A percentile compares a stretch with the other conserved stretches of the same genome.
Conservation (phyloP, 345 rosid species). For the Gossypium rotundifolium region DNA sequence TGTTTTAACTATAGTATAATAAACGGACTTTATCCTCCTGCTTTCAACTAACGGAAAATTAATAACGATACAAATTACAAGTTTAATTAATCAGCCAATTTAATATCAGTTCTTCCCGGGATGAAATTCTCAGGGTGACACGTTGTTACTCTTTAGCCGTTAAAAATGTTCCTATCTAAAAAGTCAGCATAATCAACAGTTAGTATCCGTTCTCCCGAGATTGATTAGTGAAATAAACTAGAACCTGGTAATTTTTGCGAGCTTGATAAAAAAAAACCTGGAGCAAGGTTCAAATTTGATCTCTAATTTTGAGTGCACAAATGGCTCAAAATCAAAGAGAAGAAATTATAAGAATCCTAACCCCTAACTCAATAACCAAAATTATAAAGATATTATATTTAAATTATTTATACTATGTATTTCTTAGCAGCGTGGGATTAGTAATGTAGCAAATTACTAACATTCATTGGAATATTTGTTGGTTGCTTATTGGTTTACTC, state of each 20-base stretch:
- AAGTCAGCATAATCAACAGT: not conserved
- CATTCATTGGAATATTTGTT: conserved; percentile 77
- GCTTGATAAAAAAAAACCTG: not conserved
- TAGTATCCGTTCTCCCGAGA: no score
- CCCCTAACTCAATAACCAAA: conserved; percentile 33
- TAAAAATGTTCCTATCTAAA: no score
- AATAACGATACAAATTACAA: no score
- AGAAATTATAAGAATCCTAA: conserved; percentile 71
- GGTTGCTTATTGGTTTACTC: conserved; percentile 91
- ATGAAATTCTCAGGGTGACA: no score
- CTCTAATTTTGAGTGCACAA: conserved; percentile 12
- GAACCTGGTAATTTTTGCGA: not conserved
- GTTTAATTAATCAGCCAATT: no score
- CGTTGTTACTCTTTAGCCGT: no score
- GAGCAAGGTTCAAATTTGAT: conserved; percentile 17
- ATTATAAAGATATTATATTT: no score
- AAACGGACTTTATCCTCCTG: not conserved
- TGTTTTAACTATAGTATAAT: not conserved
- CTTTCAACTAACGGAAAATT: not conserved
- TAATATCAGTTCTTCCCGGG: no score
- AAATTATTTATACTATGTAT: no score
- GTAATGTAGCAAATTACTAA: not conserved
- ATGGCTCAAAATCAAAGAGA: conserved; percentile 71
- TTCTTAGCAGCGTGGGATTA: conserved; percentile 30
- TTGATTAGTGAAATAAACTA: no score